phyloP scores from a whole-genome alignment of 2,329 filamentous ascomycete genomes.

The Alternaria sp. region DNA sequence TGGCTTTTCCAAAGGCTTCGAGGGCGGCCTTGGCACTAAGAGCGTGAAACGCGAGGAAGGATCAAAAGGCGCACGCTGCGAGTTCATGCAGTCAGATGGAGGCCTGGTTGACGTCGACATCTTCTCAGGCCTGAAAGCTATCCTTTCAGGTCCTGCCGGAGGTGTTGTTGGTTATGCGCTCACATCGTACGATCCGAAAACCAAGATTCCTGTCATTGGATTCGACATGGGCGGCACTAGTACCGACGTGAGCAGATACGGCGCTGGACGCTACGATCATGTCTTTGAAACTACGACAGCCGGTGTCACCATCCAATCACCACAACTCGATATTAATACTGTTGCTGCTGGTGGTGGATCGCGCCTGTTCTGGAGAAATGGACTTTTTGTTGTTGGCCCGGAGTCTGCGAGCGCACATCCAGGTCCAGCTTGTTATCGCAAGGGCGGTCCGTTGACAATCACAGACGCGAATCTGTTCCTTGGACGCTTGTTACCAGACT shows the following conservation, averaged over 20 bases:
- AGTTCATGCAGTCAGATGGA: slow-evolving; percentile 94
- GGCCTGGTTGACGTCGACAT: slow-evolving; percentile 74
- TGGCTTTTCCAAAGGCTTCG: slow-evolving; percentile 82
- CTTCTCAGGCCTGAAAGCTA: slow-evolving; percentile 85
- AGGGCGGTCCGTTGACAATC: slow-evolving; percentile 88
- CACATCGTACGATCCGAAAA: slow-evolving; percentile 85
- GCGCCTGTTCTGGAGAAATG: slow-evolving; percentile 85
- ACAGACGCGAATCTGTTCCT: slow-evolving; percentile 91
- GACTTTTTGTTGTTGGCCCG: slow-evolving; percentile 88
- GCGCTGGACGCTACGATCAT: slow-evolving; percentile 85
- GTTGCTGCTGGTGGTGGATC: slow-evolving; percentile 91
- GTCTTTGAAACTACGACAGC: slow-evolving; percentile 94
- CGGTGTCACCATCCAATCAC: slow-evolving; percentile 91
- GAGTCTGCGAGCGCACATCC: slow-evolving; percentile 90
- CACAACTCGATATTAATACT: slow-evolving; percentile 93
- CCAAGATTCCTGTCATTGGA: slow-evolving; percentile 85
- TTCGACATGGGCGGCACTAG: slow-evolving; percentile 97
- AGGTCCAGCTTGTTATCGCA: slow-evolving; percentile 89
- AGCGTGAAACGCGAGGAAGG: slow-evolving; percentile 74
- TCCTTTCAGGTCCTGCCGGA: slow-evolving; percentile 89
- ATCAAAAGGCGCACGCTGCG: slow-evolving; percentile 77
- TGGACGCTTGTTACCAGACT: slow-evolving; percentile 83
- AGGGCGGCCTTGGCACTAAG: slow-evolving; percentile 78
- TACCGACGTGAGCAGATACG: slow-evolving; percentile 89
- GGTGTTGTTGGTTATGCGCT: slow-evolving; percentile 92